phyloP scores from a whole-genome alignment of 768 basidiomycete species.

The Tulasnella sp. region DNA sequence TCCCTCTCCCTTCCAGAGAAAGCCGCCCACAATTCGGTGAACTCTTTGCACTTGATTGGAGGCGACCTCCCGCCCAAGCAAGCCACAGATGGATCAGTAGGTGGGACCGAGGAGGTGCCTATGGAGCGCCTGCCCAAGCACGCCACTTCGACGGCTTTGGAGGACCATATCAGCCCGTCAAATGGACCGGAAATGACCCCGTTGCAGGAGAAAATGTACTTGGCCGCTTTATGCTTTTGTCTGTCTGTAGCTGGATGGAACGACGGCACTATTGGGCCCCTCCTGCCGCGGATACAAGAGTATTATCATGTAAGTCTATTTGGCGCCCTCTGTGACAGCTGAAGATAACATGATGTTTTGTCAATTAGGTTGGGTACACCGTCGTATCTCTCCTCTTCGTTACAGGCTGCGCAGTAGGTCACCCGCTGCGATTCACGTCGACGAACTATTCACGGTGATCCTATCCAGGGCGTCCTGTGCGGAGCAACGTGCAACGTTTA shows the following conservation, averaged over 20 bases:
- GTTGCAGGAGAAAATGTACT: conserved; percentile 6
- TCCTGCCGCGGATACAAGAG: conserved; percentile 22
- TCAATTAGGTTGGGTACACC: conserved; percentile 25
- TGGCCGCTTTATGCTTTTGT: conserved; percentile 11
- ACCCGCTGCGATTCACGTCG: not conserved
- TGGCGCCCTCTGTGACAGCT: not conserved
- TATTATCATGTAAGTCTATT: conserved; percentile 5
- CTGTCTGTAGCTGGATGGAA: conserved; percentile 25
- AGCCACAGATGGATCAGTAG: not conserved
- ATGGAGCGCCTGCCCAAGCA: not conserved
- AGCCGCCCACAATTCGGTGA: not conserved
- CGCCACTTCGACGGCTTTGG: not conserved
- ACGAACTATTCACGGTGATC: not conserved
- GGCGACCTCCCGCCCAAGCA: not conserved
- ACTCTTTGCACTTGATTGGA: not conserved
- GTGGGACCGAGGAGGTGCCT: not conserved
- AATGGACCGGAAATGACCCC: not conserved
- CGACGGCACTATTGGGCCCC: conserved; percentile 21
- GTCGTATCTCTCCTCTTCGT: conserved; percentile 29
- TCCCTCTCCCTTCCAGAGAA: not conserved
- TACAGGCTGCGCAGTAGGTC: conserved; percentile 20
- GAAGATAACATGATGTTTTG: not conserved
- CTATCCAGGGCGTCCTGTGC: conserved; percentile 24
- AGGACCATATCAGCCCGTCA: not conserved
- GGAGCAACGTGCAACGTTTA: conserved; percentile 25